These are phyloP conservation scores for Bipolaris oryzae DNA, from an alignment of 2,329 filamentous ascomycete genomes.

Conservation along the genomic window DNA sequence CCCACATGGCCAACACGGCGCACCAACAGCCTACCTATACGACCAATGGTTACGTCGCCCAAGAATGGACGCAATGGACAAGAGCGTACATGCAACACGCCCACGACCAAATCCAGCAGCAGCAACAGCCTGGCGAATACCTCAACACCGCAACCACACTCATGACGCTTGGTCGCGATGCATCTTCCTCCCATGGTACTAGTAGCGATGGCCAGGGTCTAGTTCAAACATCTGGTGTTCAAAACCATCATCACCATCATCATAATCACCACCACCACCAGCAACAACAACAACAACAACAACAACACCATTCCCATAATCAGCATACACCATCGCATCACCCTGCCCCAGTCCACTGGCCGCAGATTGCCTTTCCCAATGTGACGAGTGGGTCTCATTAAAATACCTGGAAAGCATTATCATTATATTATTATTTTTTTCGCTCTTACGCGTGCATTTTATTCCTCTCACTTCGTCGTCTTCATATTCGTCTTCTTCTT, in stretches of 20 bases:
- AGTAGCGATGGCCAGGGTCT: slow-evolving; percentile 26
- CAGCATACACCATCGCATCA: slow-evolving; percentile 9
- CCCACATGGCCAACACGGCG: slow-evolving; percentile 22
- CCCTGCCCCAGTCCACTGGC: slow-evolving; percentile 36
- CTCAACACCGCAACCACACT: slow-evolving; percentile 49
- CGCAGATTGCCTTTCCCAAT: slow-evolving; percentile 35
- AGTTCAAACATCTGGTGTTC: slow-evolving; percentile 31
- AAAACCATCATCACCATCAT: slow-evolving; percentile 19
- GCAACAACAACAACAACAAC: neutral
- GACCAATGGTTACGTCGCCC: slow-evolving; percentile 22
- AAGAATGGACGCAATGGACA: slow-evolving; percentile 44
- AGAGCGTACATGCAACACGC: slow-evolving; percentile 39
- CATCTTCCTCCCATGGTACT: slow-evolving; percentile 23
- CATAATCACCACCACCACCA: neutral
- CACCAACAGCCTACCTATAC: slow-evolving; percentile 32
- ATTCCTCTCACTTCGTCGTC: no score
- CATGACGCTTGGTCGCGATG: slow-evolving; percentile 46
- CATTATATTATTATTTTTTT: no score
- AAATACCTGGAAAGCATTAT: neutral
- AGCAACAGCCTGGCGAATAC: slow-evolving; percentile 34
- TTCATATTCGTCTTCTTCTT: neutral
- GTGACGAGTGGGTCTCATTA: slow-evolving; percentile 18
- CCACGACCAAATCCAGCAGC: slow-evolving; percentile 18
- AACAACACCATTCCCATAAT: neutral
- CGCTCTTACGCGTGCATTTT: no score